phyloP scores from a whole-genome alignment of 148 eudicot species.

The Suaeda aralocaspica region DNA sequence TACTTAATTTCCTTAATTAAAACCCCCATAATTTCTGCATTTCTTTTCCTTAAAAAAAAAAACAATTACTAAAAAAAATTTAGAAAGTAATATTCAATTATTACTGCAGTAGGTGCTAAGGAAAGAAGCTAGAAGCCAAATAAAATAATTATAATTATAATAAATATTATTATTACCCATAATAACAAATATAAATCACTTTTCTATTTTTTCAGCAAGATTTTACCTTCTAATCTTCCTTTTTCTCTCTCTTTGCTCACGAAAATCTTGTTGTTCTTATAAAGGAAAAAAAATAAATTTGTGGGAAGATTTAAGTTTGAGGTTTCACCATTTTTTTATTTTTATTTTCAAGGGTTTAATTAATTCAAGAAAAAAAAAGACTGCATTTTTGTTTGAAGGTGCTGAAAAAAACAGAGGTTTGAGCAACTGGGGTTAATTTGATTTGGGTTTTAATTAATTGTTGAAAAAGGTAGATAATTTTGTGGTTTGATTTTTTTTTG shows the following conservation, averaged over 20 bases:
- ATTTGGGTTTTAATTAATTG: slow-evolving; percentile 14
- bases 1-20: slow-evolving; percentile 8
- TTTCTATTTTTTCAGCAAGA: slow-evolving; percentile 18
- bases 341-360: slow-evolving; percentile 24
- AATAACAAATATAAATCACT: background rate
- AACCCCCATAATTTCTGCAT: background rate
- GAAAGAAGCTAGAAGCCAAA: slow-evolving; percentile 9
- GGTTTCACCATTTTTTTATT: slow-evolving; percentile 20
- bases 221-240: slow-evolving; percentile 13
- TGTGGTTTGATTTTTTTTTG: slow-evolving; percentile 1
- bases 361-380: slow-evolving; percentile 1
- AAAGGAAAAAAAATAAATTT: slow-evolving; percentile 3
- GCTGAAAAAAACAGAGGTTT: slow-evolving; percentile 11
- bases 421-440: slow-evolving; percentile 25
- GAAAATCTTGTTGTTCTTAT: background rate
- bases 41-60: background rate
- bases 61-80: too few species aligned
- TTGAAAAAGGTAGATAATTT: slow-evolving; percentile 1
- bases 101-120: slow-evolving; percentile 9
- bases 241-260: slow-evolving; percentile 16
- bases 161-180: background rate
- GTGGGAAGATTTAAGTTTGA: slow-evolving; percentile 14
- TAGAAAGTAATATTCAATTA: background rate
- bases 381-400: background rate
- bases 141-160: background rate